Evolutionary conservation across 2,329 filamentous ascomycete species (phyloP), one percentile per base, ranked within the genome.

Genomic region (Curvularia verruculosa): DNA sequence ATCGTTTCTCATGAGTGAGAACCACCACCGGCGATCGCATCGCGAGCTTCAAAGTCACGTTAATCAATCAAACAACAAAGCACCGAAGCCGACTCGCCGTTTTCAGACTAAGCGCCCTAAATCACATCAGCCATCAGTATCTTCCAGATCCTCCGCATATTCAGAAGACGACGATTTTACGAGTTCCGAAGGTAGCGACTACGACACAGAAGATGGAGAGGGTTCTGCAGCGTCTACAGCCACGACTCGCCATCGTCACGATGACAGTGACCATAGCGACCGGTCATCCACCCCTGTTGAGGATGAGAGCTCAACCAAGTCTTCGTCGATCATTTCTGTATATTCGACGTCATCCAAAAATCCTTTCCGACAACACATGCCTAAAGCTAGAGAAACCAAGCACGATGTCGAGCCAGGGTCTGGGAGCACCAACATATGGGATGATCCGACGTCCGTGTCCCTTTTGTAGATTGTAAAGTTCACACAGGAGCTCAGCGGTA

Each of bases 341-440:
- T 13, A 18, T 21, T 55, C 54, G 12, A 56, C 41, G 37, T 52
- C 54, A 5, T 48, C 49, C 0, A 56, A 56, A 21, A 56, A 56
- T 23, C 54, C 49, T 8, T 56, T 21, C 19, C 43, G 49, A 10
- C 34, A 29, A 19, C 29, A 52, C 5, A 44, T 56, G 49, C 3
- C 13, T 10, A 29, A 36, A 1, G 28, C 5, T 18, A 47, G 13
- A n/a, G 43, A 43, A 12, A n/a, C 13, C 5, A 21, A 18, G 5
- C 5, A 19, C 19, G 12, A 5, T 21, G 12, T n/a, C 6, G 21
- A 15, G 26, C 24, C 24, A n/a, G 13, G 18, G 5, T 31, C 13
- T 2, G 4, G 13, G 2, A 36, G 37, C 7, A 7, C 10, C 13
- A 41, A 37, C 23, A 41, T 41, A 23, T 50, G 48, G 48, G 36